These are phyloP conservation scores for Fusarium sp. DNA, from an alignment of 2,329 filamentous ascomycete species.

Conservation along the genomic window DNA sequence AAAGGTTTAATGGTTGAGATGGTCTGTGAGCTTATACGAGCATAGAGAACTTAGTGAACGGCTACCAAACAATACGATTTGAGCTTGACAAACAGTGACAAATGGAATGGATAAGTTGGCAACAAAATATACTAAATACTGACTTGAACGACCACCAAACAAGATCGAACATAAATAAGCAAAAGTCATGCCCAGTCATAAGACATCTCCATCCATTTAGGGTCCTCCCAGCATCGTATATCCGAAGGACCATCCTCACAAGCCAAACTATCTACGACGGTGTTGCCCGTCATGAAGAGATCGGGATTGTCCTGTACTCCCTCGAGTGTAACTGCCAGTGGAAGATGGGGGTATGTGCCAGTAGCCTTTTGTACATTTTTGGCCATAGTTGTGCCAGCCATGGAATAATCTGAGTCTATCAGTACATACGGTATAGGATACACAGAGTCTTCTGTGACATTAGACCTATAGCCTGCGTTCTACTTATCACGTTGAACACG, in stretches of 20 bases:
- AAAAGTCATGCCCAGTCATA: not conserved
- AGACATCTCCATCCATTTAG: not conserved
- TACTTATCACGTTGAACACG: no score
- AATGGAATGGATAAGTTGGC: not conserved
- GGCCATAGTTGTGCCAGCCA: no score
- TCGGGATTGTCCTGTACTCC: no score
- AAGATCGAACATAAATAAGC: not conserved
- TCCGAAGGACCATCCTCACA: not conserved
- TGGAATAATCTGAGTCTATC: no score
- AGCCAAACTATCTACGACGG: not conserved
- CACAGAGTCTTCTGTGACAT: no score
- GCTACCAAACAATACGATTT: fast-evolving
- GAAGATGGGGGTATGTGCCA: no score
- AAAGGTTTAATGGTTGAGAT: not conserved
- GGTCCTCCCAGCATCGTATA: not conserved
- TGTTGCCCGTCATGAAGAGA: no score
- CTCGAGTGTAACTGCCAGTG: no score
- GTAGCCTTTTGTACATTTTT: no score
- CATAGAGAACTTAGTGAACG: not conserved
- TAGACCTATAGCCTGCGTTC: no score
- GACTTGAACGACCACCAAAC: not conserved
- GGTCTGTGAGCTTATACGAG: not conserved
- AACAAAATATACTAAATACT: no score
- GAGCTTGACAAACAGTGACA: not conserved
- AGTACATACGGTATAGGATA: no score